These are phyloP conservation scores for Rhexocercosporidium sp. DNA, from an alignment of 2,329 filamentous ascomycete genomes.

Conservation along the genomic window DNA sequence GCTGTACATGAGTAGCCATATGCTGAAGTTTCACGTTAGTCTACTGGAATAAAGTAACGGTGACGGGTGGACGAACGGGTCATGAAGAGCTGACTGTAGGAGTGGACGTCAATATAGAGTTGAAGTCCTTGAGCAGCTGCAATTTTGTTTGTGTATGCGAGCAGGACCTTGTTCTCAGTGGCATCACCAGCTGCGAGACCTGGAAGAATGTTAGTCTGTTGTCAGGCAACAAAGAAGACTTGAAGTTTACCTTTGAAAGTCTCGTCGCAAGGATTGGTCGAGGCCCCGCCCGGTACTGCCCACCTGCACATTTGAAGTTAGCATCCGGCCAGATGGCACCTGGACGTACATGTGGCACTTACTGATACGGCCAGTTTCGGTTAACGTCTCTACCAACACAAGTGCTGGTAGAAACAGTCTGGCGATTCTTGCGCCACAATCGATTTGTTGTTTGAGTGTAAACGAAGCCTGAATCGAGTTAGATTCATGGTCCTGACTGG, in stretches of 20 bases:
- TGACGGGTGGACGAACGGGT: slow-evolving; percentile 42
- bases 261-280: slow-evolving; percentile 56
- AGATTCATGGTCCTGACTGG: neutral
- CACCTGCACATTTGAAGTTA: slow-evolving; percentile 43
- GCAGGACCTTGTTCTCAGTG: slow-evolving; percentile 57
- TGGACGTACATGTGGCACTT: neutral
- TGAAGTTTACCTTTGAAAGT: slow-evolving; percentile 47
- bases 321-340: neutral
- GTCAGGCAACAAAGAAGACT: no score
- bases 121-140: slow-evolving; percentile 55
- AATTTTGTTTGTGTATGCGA: slow-evolving; percentile 52
- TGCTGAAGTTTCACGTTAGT: slow-evolving; percentile 33
- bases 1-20: slow-evolving; percentile 65
- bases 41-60: neutral
- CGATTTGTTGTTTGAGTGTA: slow-evolving; percentile 62
- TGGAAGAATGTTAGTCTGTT: slow-evolving; percentile 9
- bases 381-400: slow-evolving; percentile 61
- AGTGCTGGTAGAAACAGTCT: slow-evolving; percentile 45
- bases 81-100: slow-evolving; percentile 65
- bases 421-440: slow-evolving; percentile 67
- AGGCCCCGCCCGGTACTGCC: slow-evolving; percentile 52
- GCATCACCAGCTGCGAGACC: slow-evolving; percentile 51
- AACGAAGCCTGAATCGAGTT: slow-evolving; percentile 47
- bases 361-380: slow-evolving; percentile 58
- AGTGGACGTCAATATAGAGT: slow-evolving; percentile 69